phyloP scores from a whole-genome alignment of 345 rosid species.

The Schrenkiella parvula region DNA sequence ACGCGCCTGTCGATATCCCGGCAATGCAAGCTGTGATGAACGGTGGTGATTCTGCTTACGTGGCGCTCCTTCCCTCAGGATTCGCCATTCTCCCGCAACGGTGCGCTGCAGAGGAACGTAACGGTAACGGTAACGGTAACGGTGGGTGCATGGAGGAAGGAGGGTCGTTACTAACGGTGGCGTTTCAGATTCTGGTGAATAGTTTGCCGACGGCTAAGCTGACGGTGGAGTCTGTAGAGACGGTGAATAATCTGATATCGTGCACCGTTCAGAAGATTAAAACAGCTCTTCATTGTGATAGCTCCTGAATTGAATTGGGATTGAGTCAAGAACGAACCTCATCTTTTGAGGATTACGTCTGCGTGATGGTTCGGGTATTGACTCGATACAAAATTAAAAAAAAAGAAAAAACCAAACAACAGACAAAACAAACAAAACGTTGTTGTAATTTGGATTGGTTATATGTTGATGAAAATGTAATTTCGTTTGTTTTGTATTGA shows the following conservation, averaged over 20 bases:
- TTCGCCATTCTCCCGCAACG: constrained; percentile 62
- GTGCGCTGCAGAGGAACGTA: constrained; percentile 22
- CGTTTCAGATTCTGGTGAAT: constrained; percentile 92
- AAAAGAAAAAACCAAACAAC: background rate
- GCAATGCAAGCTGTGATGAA: constrained; percentile 97
- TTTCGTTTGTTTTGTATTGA: background rate
- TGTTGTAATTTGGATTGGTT: background rate
- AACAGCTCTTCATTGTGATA: constrained; percentile 77
- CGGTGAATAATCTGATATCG: constrained; percentile 84
- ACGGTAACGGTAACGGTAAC: constrained; percentile 21
- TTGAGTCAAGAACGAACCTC: constrained; percentile 44
- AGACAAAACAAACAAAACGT: background rate
- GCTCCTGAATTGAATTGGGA: constrained; percentile 32
- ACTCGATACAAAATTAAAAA: no score
- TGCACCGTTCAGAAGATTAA: constrained; percentile 94
- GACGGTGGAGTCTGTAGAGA: constrained; percentile 94
- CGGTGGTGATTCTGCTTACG: constrained; percentile 95
- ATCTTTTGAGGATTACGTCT: background rate
- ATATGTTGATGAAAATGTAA: background rate
- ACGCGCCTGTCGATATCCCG: constrained; percentile 97
- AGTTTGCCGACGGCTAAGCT: constrained; percentile 93
- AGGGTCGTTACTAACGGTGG: constrained; percentile 92
- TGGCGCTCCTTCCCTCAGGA: constrained; percentile 90
- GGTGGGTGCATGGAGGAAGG: constrained; percentile 44
- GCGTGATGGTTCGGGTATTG: constrained; percentile 39